Percentiles rank a stretch among this genome's conserved stretches.
phyloP scores from a whole-genome alignment of 169 alveolate species.

The Cryptosporidium parvum region DNA sequence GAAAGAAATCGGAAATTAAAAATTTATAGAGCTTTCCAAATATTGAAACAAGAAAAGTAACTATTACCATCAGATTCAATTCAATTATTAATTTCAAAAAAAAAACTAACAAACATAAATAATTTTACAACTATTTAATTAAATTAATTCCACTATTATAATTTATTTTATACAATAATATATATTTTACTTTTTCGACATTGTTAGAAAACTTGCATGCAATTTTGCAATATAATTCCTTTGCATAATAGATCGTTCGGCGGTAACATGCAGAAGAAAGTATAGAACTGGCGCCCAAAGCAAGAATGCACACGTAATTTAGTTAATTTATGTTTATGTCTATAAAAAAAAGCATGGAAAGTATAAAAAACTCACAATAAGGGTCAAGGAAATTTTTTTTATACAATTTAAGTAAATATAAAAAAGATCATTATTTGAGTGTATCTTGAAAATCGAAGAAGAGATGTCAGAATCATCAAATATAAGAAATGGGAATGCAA shows the following conservation, averaged over 20 bases:
- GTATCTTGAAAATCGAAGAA: not conserved
- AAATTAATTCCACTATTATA: too few species aligned
- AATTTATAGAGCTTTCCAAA: not conserved
- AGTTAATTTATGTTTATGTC: constrained; percentile 33
- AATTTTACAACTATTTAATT: too few species aligned
- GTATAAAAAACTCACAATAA: constrained; percentile 10
- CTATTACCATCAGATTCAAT: too few species aligned
- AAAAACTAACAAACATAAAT: too few species aligned
- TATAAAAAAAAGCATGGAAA: constrained; percentile 3
- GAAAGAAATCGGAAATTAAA: not conserved
- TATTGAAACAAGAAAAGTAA: not conserved
- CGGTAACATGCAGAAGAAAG: constrained; percentile 9
- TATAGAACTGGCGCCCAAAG: constrained; percentile 18
- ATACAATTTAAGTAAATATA: not conserved
- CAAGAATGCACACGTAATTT: constrained; percentile 32
- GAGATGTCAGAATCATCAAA: constrained; percentile 4
- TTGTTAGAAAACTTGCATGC: not conserved
- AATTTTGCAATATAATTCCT: not conserved
- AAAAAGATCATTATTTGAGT: not conserved
- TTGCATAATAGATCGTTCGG: not conserved
- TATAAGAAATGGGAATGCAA: constrained; percentile 1
- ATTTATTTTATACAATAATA: too few species aligned
- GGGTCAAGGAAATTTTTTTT: not conserved
- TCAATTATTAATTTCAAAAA: too few species aligned
- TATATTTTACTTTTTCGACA: not conserved